Evolutionary conservation across 352 stramenopile genomes (phyloP).

Genomic region (Pythium aquatile): DNA sequence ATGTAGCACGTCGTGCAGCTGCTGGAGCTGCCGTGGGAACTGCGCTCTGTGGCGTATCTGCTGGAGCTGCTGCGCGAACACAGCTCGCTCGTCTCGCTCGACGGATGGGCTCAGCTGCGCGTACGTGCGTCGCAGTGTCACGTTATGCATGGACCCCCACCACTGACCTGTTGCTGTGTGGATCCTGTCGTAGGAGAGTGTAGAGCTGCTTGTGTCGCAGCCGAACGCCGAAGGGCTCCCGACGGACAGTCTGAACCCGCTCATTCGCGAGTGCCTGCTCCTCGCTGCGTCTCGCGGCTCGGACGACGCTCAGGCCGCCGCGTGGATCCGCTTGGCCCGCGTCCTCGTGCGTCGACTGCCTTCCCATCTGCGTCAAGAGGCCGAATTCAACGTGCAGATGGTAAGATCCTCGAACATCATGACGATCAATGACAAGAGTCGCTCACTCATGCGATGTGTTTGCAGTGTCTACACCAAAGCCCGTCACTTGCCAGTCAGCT

Average conservation of each 20-base stretch:
- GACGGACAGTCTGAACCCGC: constrained; percentile 35
- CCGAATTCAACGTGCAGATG: constrained; percentile 81
- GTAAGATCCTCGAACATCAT: constrained; percentile 25
- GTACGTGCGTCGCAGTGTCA: constrained; percentile 23
- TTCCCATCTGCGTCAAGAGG: constrained; percentile 55
- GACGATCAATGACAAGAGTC: not conserved
- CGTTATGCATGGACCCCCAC: not conserved
- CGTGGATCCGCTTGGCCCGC: constrained; percentile 56
- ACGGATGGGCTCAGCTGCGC: constrained; percentile 56
- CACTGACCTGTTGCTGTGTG: not conserved
- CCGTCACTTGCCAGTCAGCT: constrained; percentile 45
- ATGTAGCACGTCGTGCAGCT: constrained; percentile 55
- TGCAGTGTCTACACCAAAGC: constrained; percentile 59
- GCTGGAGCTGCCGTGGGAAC: constrained; percentile 66
- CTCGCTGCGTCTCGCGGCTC: constrained; percentile 33
- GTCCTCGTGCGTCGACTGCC: constrained; percentile 52
- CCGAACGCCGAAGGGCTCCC: not conserved
- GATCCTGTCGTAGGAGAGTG: constrained; percentile 16
- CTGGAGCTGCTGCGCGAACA: constrained; percentile 61
- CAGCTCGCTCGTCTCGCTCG: constrained; percentile 35
- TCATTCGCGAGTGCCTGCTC: constrained; percentile 62
- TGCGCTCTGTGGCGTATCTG: constrained; percentile 47
- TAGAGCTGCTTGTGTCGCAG: constrained; percentile 13
- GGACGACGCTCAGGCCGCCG: constrained; percentile 31
- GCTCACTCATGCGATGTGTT: constrained; percentile 2